Evolutionary conservation across 345 rosid species (phyloP).

Genomic region (Citrus cavaleriei): DNA sequence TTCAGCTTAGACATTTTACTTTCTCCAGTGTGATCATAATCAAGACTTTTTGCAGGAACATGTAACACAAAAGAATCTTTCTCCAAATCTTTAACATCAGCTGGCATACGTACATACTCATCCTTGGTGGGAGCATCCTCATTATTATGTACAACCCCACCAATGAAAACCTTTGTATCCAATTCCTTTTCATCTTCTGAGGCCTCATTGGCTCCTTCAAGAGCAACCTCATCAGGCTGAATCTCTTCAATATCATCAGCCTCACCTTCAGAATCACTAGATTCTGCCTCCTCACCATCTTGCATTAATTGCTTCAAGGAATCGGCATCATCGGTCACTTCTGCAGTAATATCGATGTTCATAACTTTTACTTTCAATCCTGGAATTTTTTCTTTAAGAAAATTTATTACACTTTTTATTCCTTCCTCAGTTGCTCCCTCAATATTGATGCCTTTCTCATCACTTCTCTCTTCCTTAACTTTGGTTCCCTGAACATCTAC

Average conservation of each 20-base stretch:
- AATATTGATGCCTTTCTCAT: conserved; percentile 58
- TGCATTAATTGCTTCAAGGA: conserved; percentile 56
- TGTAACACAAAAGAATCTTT: conserved; percentile 78
- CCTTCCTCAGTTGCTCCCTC: conserved; percentile 90
- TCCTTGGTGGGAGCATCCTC: conserved; percentile 65
- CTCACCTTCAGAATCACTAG: conserved; percentile 57
- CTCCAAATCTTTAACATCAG: conserved; percentile 57
- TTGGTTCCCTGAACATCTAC: conserved; percentile 61
- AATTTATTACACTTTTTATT: conserved; percentile 83
- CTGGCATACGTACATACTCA: conserved; percentile 70
- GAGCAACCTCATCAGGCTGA: conserved; percentile 47
- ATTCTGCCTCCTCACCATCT: conserved; percentile 47
- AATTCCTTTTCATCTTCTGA: conserved; percentile 52
- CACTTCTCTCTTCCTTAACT: conserved; percentile 52
- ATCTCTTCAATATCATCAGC: conserved; percentile 51
- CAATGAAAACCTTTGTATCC: conserved; percentile 74
- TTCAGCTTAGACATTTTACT: conserved; percentile 49
- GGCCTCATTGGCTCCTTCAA: conserved; percentile 35
- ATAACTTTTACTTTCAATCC: conserved; percentile 79
- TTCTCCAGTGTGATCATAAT: conserved; percentile 34
- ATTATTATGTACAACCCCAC: conserved; percentile 83
- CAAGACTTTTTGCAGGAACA: conserved; percentile 53
- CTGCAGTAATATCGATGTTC: conserved; percentile 56
- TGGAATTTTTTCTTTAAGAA: conserved; percentile 92
- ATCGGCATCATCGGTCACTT: conserved; percentile 50